Conservation (phyloP, 2,329 filamentous ascomycete genomes). For the Acarospora socialis region DNA sequence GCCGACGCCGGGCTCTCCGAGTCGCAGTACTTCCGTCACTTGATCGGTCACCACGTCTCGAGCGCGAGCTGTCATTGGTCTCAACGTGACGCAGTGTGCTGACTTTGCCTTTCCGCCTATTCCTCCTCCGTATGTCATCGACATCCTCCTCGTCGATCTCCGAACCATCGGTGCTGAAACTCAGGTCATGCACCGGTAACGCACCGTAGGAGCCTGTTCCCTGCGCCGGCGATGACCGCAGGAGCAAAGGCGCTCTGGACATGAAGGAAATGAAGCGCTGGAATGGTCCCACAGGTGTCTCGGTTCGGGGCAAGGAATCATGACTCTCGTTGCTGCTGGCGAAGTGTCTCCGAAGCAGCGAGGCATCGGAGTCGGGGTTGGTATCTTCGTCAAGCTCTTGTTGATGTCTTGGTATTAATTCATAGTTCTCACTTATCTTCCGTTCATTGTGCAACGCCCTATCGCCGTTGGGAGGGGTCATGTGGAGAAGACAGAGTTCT, state of each 20-base stretch:
- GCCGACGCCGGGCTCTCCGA: slow-evolving; percentile 14
- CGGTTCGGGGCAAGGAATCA: background rate
- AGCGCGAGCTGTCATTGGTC: background rate
- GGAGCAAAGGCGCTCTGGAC: slow-evolving; percentile 41
- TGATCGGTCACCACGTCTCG: background rate
- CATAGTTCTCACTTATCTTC: too few species aligned
- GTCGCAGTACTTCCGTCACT: slow-evolving; percentile 10
- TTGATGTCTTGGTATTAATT: too few species aligned
- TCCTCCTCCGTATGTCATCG: slow-evolving; percentile 14
- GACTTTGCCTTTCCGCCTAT: background rate
- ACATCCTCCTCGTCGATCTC: slow-evolving; percentile 22
- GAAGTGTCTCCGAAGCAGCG: slow-evolving; percentile 3
- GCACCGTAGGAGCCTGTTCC: slow-evolving; percentile 49
- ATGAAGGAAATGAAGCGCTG: slow-evolving; percentile 21
- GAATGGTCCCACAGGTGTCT: slow-evolving; percentile 4
- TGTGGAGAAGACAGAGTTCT: too few species aligned
- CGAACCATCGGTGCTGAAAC: slow-evolving; percentile 22
- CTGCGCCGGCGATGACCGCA: slow-evolving; percentile 45
- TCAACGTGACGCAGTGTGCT: background rate
- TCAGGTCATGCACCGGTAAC: slow-evolving; percentile 30
- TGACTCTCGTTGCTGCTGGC: background rate
- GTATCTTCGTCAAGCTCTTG: slow-evolving; percentile 1
- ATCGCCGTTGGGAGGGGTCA: too few species aligned
- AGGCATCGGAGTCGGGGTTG: slow-evolving; percentile 6
- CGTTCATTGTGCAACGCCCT: too few species aligned